phyloP scores from a whole-genome alignment of 441 rosid genomes.

The Iberis amara region DNA sequence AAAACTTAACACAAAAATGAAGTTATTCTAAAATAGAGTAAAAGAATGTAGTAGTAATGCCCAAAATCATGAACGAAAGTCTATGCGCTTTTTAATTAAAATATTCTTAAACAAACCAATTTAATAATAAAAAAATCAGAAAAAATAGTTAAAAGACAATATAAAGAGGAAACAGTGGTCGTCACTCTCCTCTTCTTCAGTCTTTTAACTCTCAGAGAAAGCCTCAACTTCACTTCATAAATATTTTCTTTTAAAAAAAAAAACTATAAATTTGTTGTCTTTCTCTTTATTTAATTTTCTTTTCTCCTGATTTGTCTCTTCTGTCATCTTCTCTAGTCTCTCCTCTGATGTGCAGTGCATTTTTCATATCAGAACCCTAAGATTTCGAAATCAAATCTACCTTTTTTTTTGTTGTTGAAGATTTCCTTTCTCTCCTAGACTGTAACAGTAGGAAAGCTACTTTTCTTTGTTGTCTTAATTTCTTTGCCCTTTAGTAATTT shows the following conservation, averaged over 20 bases:
- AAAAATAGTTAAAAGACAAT: constrained; percentile 1
- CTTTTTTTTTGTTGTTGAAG: constrained; percentile 27
- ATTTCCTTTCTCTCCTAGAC: constrained; percentile 11
- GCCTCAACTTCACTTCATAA: constrained; percentile 17
- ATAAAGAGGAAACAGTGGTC: constrained; percentile 29
- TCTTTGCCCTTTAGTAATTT: constrained; percentile 10
- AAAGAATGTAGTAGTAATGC: too few species aligned
- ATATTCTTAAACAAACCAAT: constrained; percentile 15
- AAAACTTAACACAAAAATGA: too few species aligned
- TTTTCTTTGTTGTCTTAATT: constrained; percentile 8
- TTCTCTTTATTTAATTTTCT: constrained; percentile 22
- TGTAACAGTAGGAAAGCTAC: constrained; percentile 9
- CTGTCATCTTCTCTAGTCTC: constrained; percentile 26
- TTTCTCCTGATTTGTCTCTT: constrained; percentile 34
- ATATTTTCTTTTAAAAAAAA: background rate
- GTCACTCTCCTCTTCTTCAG: constrained; percentile 26
- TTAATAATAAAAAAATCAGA: constrained; percentile 1
- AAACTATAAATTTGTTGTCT: constrained; percentile 30
- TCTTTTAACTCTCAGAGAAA: constrained; percentile 22
- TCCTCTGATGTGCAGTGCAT: constrained; percentile 38
- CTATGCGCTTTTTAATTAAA: constrained; percentile 8
- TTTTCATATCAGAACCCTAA: constrained; percentile 48
- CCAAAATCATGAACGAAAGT: constrained; percentile 25
- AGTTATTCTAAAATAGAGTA: too few species aligned
- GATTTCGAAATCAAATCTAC: constrained; percentile 59